Evolutionary conservation across 345 rosid genomes (phyloP), one percentile per base, ranked within the genome.

Genomic region (Salix dunnii): DNA sequence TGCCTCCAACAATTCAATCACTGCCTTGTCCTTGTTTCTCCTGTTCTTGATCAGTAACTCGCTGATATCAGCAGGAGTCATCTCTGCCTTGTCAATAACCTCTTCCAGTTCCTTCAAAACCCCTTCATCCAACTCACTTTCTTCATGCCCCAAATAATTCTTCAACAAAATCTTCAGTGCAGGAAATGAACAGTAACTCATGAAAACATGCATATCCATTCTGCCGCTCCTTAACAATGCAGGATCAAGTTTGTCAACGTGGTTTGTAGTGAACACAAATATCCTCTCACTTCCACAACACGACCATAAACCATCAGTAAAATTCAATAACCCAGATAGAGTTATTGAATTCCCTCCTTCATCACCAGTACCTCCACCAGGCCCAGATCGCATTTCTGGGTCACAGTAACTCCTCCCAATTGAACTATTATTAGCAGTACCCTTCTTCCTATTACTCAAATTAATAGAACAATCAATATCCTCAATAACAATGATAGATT

Each of bases 271-370:
- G 78, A 95, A 93, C 55, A 93, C 97, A 46, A 95, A 95, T 68
- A 95, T 93, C 90, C 90, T 88, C 87, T 95, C 99, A 76, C 97
- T 92, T 17, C 97, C 99, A 69, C 99, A 93, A 68, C 99, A 92
- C 12, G 99, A 95, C 99, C 99, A 95, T 48, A 95, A 78, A 79
- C 99, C 99, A 53, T 95, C 99, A 7, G 97, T 91, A 82, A 95
- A 95, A 83, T 95, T 95, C 88, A 95, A 72, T 75, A 95, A 79
- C 75, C 99, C 99, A 8, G 99, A 95, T 40, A 95, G 81, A 2
- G 99, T 95, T 16, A 93, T 88, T 36, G 97, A 86, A 75, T 85
- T 89, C 38, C 88, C 83, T 36, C 86, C 81, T 21, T 84, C 84
- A 25, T 86, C 82, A 0, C 83, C 87, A 11, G 77, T 82, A 1